Base-by-base conservation (phyloP, 768 basidiomycete genomes). In the Phaeotremella skinneri region DNA sequence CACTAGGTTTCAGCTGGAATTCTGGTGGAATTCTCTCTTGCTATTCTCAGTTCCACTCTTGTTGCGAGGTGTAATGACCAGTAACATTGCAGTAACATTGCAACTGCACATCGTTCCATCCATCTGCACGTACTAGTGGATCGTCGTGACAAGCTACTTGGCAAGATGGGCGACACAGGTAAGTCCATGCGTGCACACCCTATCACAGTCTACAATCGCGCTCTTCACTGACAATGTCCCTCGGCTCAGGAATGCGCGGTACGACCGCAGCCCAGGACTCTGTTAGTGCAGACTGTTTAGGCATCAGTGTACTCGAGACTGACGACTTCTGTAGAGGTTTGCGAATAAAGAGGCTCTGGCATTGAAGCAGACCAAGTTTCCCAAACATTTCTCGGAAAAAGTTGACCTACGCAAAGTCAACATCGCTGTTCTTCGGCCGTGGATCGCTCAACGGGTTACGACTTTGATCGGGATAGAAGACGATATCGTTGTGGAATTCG, bases 321-420 rank as follows among this genome's bases (percentile, higher is more conserved):
- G 17, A 37, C 17, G 9, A 37, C 37, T 4, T 30, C 20, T 49
- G 21, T 42, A 76, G 75, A 85, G 93, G 51, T 96, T 97, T 78
- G 89, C 89, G 27, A 90, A 97, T 83, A 96, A 97, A 80, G 91
- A 94, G 79, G 79, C 87, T 52, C 91, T 91, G 69, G 82, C 93
- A 31, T 84, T 94, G 67, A 91, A 89, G 79, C 72, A 83, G 4
- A 87, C 92, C 79, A 93, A 94, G 78, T 97, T 97, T 74, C 92
- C 93, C 5, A 74, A 87, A 0, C 84, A 88, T 69, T 96, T 93
- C 68, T 86, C 90, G 50, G 87, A 87, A 80, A 96, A 93, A 83
- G 91, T 96, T 45, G 93, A 97, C 75, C 88, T 93, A 84, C 85
- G 90, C 32, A 93, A 97, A 82, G 91, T 98, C 61, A 96, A 97